Conservation (phyloP, 2,329 filamentous ascomycete species). For the Sporothrix schenckii region DNA sequence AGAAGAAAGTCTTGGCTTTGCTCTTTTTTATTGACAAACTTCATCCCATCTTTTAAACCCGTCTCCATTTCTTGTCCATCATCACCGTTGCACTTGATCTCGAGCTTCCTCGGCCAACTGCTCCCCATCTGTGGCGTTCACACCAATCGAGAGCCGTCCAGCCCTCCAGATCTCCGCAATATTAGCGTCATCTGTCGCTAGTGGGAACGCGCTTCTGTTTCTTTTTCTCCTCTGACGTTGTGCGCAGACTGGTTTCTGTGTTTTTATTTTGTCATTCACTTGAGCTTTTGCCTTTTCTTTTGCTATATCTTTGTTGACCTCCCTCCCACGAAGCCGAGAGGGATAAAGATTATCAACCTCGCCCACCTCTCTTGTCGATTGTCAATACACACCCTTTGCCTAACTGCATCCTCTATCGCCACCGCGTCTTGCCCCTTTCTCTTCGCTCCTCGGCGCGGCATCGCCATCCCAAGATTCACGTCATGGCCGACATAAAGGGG, state of each 20-base stretch:
- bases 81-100: neutral
- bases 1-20: constrained; percentile 18
- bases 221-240: neutral
- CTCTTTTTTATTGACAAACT: neutral
- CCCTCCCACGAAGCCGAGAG: neutral
- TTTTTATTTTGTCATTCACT: neutral
- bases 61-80: neutral
- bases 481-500: constrained; percentile 29
- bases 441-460: constrained; percentile 2
- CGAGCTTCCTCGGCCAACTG: neutral
- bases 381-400: neutral
- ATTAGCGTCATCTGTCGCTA: constrained; percentile 17
- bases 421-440: constrained; percentile 12
- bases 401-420: neutral
- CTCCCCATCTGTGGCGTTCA: neutral
- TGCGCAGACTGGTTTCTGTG: constrained; percentile 20
- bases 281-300: neutral
- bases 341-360: neutral
- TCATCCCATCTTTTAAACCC: constrained; percentile 4
- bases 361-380: neutral
- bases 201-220: constrained; percentile 18
- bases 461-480: neutral
- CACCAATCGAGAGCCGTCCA: neutral
- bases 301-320: neutral
- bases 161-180: neutral